Conservation (phyloP, 2,329 filamentous ascomycete genomes). For the Exophiala aquamarina region DNA sequence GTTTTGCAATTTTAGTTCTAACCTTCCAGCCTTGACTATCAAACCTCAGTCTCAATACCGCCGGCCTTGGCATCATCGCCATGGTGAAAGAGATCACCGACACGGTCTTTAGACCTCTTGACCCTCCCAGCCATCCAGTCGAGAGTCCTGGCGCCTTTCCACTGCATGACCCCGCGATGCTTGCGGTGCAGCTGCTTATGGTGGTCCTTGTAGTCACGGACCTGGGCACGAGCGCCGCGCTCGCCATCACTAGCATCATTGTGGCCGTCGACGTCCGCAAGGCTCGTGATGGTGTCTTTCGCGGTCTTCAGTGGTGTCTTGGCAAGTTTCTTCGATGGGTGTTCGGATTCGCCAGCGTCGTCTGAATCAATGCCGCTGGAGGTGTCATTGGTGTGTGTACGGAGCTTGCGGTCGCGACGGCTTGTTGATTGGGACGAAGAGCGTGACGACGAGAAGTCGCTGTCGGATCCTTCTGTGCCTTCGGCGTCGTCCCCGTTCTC, state of each 20-base stretch:
- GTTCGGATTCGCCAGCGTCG: conserved; percentile 4
- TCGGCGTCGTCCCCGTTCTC: conserved; percentile 34
- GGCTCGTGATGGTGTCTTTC: conserved; percentile 12
- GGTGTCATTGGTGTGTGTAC: conserved; percentile 20
- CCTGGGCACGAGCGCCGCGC: conserved; percentile 37
- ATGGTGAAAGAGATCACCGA: conserved; percentile 56
- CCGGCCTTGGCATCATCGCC: conserved; percentile 50
- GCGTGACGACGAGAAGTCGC: conserved; percentile 11
- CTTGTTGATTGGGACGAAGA: conserved; percentile 1
- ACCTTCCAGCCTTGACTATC: no score
- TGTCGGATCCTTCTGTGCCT: conserved; percentile 18
- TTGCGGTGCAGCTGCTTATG: conserved; percentile 69
- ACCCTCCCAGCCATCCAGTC: conserved; percentile 63
- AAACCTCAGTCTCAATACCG: conserved; percentile 70
- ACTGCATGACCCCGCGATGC: conserved; percentile 73
- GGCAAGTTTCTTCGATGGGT: conserved; percentile 13
- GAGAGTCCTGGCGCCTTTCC: conserved; percentile 57
- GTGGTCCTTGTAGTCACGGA: conserved; percentile 64
- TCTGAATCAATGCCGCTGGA: conserved; percentile 7
- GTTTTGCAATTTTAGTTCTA: no score
- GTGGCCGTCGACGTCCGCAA: conserved; percentile 20
- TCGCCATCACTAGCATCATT: conserved; percentile 28
- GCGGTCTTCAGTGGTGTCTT: conserved; percentile 13
- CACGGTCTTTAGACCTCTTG: conserved; percentile 48
- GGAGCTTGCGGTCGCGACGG: conserved; percentile 15